phyloP scores from a whole-genome alignment of 306 rosid species.

The Quercus parvula region DNA sequence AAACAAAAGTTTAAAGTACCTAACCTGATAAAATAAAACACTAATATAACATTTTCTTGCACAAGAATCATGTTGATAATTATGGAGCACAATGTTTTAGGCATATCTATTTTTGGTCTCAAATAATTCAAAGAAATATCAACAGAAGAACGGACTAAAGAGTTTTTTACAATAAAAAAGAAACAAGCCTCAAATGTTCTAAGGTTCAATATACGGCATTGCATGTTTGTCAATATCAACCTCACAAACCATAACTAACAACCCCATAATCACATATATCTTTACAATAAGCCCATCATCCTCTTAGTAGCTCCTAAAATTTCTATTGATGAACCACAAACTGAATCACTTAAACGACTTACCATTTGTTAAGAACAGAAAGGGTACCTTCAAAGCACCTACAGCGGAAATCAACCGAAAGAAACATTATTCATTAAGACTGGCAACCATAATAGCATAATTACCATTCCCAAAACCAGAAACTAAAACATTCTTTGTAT shows the following conservation, averaged over 20 bases:
- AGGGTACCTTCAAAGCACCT: slow-evolving; percentile 32
- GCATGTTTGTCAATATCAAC: neutral
- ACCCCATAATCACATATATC: neutral
- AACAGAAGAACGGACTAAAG: neutral
- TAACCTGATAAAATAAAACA: neutral
- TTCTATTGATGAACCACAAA: neutral
- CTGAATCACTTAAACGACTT: neutral
- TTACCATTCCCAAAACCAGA: neutral
- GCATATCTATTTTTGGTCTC: neutral
- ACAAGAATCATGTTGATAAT: neutral
- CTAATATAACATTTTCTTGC: neutral
- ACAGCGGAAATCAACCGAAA: neutral
- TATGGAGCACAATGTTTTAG: neutral
- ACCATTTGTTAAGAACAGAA: slow-evolving; percentile 37
- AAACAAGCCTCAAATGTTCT: neutral
- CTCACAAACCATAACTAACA: neutral
- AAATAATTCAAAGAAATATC: neutral
- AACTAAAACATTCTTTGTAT: neutral
- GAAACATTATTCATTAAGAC: neutral
- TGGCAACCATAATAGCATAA: neutral
- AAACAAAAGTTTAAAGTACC: no score
- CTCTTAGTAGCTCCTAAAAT: neutral
- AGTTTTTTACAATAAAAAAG: neutral
- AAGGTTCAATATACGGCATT: neutral
- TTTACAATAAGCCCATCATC: neutral